Conservation (phyloP, 768 basidiomycete species). For the Tricholoma saponaceum region DNA sequence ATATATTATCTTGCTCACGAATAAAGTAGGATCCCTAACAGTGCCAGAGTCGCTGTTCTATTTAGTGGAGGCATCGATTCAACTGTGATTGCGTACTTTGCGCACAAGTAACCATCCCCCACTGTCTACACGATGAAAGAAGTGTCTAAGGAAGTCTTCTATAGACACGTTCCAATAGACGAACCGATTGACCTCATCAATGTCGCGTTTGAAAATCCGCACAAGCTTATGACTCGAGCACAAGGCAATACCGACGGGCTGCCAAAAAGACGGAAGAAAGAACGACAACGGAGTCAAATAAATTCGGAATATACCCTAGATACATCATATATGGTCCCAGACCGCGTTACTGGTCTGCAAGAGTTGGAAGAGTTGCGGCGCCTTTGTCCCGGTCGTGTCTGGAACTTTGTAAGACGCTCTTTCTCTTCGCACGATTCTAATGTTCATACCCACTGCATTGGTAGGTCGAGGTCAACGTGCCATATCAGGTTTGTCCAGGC, state of each 20-base stretch:
- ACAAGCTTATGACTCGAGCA: constrained; percentile 52
- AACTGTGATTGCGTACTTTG: constrained; percentile 75
- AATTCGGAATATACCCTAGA: constrained; percentile 13
- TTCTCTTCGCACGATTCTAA: not conserved
- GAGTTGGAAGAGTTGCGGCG: constrained; percentile 74
- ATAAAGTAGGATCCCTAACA: not conserved
- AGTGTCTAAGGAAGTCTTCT: constrained; percentile 1
- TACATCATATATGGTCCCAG: constrained; percentile 75
- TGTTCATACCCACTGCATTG: not conserved
- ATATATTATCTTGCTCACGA: not conserved
- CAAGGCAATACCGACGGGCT: constrained; percentile 43
- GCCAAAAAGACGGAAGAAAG: constrained; percentile 41
- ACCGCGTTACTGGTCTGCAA: constrained; percentile 75
- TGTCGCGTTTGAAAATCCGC: constrained; percentile 95
- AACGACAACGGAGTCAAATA: constrained; percentile 6
- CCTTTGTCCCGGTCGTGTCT: constrained; percentile 73
- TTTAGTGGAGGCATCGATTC: constrained; percentile 98
- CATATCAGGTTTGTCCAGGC: constrained; percentile 53
- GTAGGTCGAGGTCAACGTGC: constrained; percentile 82
- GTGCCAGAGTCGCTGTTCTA: constrained; percentile 68
- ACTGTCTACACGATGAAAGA: not conserved
- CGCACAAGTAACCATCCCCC: constrained; percentile 52
- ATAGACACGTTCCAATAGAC: constrained; percentile 63
- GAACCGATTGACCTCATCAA: constrained; percentile 93
- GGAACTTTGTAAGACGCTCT: constrained; percentile 76